Conservation (phyloP, 2,329 filamentous ascomycete genomes). For the Dactylellina drechsleri region DNA sequence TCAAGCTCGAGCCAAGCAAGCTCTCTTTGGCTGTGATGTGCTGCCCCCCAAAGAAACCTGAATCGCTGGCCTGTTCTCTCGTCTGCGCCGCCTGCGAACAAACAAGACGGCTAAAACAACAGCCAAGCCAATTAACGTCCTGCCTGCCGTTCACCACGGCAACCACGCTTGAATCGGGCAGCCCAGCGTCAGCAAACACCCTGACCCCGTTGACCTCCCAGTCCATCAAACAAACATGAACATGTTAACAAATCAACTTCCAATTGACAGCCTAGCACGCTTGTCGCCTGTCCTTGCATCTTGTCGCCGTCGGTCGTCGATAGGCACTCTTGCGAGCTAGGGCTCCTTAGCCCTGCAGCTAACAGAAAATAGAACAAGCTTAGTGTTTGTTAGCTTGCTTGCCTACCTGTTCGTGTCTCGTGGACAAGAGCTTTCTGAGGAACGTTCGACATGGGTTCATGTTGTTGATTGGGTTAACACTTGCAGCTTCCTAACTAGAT, state of each 20-base stretch:
- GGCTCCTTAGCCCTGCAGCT: slow-evolving; percentile 1
- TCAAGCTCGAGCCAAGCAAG: slow-evolving; percentile 7
- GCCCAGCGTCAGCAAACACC: slow-evolving; percentile 27
- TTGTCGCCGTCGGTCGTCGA: too few relatives aligned
- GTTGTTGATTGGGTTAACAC: background rate
- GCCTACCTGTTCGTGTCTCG: too few relatives aligned
- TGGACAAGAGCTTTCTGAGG: background rate
- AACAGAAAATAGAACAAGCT: too few relatives aligned
- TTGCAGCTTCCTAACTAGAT: background rate
- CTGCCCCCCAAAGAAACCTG: slow-evolving; percentile 1
- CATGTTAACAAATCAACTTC: background rate
- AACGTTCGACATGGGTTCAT: background rate
- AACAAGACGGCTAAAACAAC: slow-evolving; percentile 17
- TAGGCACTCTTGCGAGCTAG: background rate
- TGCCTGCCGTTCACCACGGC: slow-evolving; percentile 48
- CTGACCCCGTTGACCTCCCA: slow-evolving; percentile 22
- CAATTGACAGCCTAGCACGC: too few relatives aligned
- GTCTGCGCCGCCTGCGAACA: background rate
- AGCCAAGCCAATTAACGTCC: slow-evolving; percentile 17
- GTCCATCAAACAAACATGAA: background rate
- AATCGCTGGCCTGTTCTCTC: background rate
- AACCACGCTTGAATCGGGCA: slow-evolving; percentile 48
- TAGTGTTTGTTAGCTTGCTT: too few relatives aligned
- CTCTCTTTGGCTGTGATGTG: too few relatives aligned
- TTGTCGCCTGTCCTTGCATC: too few relatives aligned